Conservation (phyloP, 2,329 filamentous ascomycete genomes). For the Neocucurbitaria cava region DNA sequence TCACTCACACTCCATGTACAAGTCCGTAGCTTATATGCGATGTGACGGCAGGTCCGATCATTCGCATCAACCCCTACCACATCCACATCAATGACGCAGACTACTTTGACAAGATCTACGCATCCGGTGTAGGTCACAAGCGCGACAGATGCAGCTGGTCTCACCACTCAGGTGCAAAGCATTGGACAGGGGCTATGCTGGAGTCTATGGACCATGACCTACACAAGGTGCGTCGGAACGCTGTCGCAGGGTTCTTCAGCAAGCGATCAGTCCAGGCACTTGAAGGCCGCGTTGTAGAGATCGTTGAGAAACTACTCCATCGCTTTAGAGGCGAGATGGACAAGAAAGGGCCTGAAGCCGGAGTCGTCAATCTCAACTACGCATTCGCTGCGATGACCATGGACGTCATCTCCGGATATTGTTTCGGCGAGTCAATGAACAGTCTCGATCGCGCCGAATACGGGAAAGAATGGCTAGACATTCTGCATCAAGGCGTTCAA, state of each 20-base stretch:
- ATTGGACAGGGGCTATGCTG: conserved; percentile 7
- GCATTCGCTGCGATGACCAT: conserved; percentile 19
- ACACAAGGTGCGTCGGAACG: conserved; percentile 27
- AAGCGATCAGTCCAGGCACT: conserved; percentile 18
- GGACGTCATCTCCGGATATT: conserved; percentile 21
- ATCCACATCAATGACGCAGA: conserved; percentile 24
- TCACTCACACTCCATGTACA: neutral
- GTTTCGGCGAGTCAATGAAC: conserved; percentile 9
- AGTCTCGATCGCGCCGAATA: conserved; percentile 1
- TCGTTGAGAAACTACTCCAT: conserved; percentile 1
- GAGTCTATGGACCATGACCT: conserved; percentile 31
- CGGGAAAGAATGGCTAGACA: conserved; percentile 12
- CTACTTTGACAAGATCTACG: conserved; percentile 25
- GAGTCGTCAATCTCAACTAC: conserved; percentile 8
- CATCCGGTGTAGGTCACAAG: conserved; percentile 9
- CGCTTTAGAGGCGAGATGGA: neutral
- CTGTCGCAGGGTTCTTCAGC: conserved; percentile 36
- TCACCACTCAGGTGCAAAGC: conserved; percentile 6
- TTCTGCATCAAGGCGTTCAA: conserved; percentile 8
- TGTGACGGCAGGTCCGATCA: conserved; percentile 10
- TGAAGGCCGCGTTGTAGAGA: conserved; percentile 21
- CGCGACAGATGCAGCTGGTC: conserved; percentile 15
- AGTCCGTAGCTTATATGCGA: neutral
- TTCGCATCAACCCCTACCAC: conserved; percentile 22
- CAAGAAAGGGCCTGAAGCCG: neutral